Evolutionary conservation across 352 stramenopile genomes (phyloP).

Genomic region (Globisporangium nagaii): DNA sequence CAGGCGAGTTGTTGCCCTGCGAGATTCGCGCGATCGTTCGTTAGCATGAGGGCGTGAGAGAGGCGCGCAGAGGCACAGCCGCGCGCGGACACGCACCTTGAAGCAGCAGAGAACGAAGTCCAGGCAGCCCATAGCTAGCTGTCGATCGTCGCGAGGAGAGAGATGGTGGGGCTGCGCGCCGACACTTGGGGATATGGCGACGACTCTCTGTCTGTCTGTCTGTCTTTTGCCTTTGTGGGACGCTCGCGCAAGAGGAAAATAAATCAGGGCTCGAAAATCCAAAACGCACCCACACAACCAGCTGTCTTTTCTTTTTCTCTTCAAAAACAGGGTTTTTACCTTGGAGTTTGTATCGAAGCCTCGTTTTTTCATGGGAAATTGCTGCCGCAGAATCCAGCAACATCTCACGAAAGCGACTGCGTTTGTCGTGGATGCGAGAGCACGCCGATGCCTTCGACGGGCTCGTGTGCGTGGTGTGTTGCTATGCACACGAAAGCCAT

Average conservation of each 20-base stretch:
- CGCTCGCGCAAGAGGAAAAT: background rate
- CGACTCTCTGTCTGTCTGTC: background rate
- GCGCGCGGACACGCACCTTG: constrained; percentile 21
- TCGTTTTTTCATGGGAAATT: too few relatives aligned
- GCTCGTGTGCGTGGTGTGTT: too few relatives aligned
- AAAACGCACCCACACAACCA: background rate
- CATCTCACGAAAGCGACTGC: background rate
- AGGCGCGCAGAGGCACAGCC: background rate
- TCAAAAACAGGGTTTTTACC: too few relatives aligned
- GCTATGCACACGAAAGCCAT: too few relatives aligned
- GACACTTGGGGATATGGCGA: background rate
- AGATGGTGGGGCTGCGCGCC: background rate
- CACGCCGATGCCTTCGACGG: too few relatives aligned
- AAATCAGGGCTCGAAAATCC: background rate
- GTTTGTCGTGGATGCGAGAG: background rate
- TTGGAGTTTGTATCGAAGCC: too few relatives aligned
- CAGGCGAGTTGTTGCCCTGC: constrained; percentile 3
- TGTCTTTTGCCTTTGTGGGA: background rate
- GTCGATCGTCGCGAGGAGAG: background rate
- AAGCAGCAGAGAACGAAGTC: constrained; percentile 64
- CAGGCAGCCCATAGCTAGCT: constrained; percentile 52
- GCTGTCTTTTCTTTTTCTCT: too few relatives aligned
- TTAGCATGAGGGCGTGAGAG: background rate
- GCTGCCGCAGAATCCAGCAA: too few relatives aligned
- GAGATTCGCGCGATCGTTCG: background rate